A percentile compares a stretch with the other conserved stretches of the same genome.
phyloP scores from a whole-genome alignment of 169 alveolate genomes.

The Babesia sp. region DNA sequence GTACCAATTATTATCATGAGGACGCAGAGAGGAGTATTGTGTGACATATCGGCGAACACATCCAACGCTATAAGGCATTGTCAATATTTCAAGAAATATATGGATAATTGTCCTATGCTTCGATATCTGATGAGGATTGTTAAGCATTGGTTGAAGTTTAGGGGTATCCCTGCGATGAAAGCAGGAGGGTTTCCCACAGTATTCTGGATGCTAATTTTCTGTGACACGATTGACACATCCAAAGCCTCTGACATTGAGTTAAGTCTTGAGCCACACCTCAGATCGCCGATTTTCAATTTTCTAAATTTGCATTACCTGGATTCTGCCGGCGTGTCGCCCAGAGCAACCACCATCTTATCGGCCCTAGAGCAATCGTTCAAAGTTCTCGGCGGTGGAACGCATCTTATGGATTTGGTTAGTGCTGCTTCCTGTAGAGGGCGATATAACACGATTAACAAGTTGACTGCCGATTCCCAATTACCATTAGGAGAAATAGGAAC shows the following conservation, averaged over 20 bases:
- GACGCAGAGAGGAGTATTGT: slow-evolving; percentile 77
- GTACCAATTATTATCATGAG: slow-evolving; percentile 85
- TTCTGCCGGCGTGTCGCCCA: background rate
- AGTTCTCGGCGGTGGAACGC: slow-evolving; percentile 24
- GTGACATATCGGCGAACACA: slow-evolving; percentile 87
- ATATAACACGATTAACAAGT: background rate
- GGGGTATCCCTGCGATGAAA: slow-evolving; percentile 85
- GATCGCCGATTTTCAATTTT: background rate
- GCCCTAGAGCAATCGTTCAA: slow-evolving; percentile 55
- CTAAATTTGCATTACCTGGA: background rate
- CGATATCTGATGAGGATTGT: slow-evolving; percentile 83
- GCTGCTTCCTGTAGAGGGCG: slow-evolving; percentile 6
- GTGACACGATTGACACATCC: slow-evolving; percentile 49
- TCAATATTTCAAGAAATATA: slow-evolving; percentile 76
- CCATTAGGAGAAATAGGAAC: slow-evolving; percentile 51
- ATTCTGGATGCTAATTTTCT: slow-evolving; percentile 84
- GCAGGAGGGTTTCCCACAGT: slow-evolving; percentile 91
- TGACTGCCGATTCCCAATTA: background rate
- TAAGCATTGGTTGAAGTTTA: slow-evolving; percentile 80
- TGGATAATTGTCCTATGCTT: slow-evolving; percentile 79
- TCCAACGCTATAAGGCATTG: slow-evolving; percentile 84
- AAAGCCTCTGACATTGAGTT: background rate
- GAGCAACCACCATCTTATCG: slow-evolving; percentile 12
- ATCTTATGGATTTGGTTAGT: slow-evolving; percentile 55
- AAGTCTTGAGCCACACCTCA: background rate